Percentiles rank a stretch among this genome's conserved stretches.
These are phyloP conservation scores for Kwoniella bestiolae DNA, from an alignment of 768 basidiomycete genomes.

Conservation along the genomic window DNA sequence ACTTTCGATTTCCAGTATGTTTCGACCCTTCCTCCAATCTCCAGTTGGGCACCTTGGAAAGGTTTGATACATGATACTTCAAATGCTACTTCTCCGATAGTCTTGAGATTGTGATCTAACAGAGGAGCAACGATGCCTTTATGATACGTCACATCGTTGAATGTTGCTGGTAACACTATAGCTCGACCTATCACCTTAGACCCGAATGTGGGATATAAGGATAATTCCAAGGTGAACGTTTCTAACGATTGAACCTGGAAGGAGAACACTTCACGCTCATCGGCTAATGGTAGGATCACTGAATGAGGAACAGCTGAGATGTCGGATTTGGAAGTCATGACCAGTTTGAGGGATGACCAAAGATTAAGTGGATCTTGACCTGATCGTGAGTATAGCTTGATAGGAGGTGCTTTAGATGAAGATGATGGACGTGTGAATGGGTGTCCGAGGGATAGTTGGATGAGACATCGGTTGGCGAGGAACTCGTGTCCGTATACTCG, in stretches of 20 bases:
- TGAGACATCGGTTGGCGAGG: constrained; percentile 78
- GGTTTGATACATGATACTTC: constrained; percentile 83
- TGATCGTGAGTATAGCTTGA: constrained; percentile 63
- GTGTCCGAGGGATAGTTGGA: constrained; percentile 83
- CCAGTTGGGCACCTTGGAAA: constrained; percentile 88
- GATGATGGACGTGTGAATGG: constrained; percentile 59
- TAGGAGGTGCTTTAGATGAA: constrained; percentile 53
- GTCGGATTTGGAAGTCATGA: constrained; percentile 86
- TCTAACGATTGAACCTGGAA: constrained; percentile 82
- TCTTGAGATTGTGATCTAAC: constrained; percentile 86
- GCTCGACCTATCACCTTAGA: constrained; percentile 95
- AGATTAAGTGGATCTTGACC: constrained; percentile 56
- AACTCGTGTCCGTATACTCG: constrained; percentile 90
- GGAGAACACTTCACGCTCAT: constrained; percentile 70
- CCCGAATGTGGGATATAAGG: constrained; percentile 95
- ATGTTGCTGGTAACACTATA: constrained; percentile 76
- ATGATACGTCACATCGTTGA: constrained; percentile 62
- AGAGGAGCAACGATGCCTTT: constrained; percentile 66
- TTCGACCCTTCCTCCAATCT: constrained; percentile 92
- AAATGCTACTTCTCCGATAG: constrained; percentile 93
- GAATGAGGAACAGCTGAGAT: constrained; percentile 86
- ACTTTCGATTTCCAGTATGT: constrained; percentile 93
- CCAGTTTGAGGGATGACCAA: constrained; percentile 82
- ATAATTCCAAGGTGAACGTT: constrained; percentile 81
- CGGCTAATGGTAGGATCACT: constrained; percentile 79